A percentile compares a stretch with the other conserved stretches of the same genome.
Conservation (phyloP, 352 stramenopile species). For the Blastocystis sp. region DNA sequence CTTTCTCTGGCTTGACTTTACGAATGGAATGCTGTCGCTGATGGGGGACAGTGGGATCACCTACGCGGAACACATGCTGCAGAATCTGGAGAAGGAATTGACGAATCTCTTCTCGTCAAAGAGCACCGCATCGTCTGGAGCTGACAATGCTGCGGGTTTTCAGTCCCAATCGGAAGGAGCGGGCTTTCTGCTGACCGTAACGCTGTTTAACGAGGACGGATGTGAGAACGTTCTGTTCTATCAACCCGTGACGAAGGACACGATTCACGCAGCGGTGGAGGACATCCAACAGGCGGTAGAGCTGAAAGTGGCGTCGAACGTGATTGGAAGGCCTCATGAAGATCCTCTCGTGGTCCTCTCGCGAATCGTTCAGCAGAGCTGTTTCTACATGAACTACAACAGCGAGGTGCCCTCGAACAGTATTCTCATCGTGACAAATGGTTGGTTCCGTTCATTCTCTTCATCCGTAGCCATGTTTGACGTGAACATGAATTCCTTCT, state of each 20-base stretch:
- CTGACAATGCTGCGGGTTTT: conserved; percentile 8
- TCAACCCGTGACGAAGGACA: neutral
- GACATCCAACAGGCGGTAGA: neutral
- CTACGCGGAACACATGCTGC: conserved; percentile 22
- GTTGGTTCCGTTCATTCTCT: neutral
- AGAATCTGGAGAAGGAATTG: conserved; percentile 21
- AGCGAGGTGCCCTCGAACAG: neutral
- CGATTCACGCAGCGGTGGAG: neutral
- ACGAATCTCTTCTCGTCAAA: conserved; percentile 17
- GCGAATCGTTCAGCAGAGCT: neutral
- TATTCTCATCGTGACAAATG: neutral
- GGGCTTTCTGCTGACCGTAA: conserved; percentile 7
- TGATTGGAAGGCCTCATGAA: neutral
- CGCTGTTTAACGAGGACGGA: conserved; percentile 8
- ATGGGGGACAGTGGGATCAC: conserved; percentile 15
- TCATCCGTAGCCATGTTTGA: conserved; percentile 21
- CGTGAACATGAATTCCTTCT: neutral
- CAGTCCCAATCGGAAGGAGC: neutral
- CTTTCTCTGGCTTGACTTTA: conserved; percentile 54
- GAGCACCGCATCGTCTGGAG: neutral
- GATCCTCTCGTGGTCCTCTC: neutral
- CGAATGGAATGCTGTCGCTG: conserved; percentile 16
- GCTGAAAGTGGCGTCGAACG: neutral
- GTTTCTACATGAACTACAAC: neutral
- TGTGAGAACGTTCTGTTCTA: conserved; percentile 51